Evolutionary conservation across 2,329 filamentous ascomycete species (phyloP), one percentile per base, ranked within the genome.

Genomic region (Aureobasidium sp.): DNA sequence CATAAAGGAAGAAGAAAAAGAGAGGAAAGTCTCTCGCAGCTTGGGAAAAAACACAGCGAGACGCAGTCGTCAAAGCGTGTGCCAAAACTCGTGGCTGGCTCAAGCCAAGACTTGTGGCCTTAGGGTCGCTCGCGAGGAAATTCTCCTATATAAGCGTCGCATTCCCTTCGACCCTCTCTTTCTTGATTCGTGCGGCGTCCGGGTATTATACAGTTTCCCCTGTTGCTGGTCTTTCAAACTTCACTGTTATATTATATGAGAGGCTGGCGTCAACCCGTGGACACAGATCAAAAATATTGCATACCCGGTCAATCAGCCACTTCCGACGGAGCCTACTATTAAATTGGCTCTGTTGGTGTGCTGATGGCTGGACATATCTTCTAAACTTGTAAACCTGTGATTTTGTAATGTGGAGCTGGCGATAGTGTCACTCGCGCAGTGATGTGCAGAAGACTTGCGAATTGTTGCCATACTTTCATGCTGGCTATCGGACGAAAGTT

Each of bases 211-310:
- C 61, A 69, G 64, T 64, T 71, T 73, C 70, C 70, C 71, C 69
- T 66, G 70, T 72, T 72, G 67, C 70, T 71, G 67, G 67, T 64
- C 62, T 67, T 67, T 67, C 67, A 62, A 17, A 67, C 47, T 66
- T 59, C 68, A 60, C 62, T 64, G 67, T 68, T 67, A 64, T 66
- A 57, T 63, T 66, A 65, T 63, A 41, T 60, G 57, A 51, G 37
- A 51, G 46, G 46, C 46, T 60, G 70, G 72, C 68, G 71, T 74
- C 71, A 67, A 66, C 68, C 70, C 66, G 66, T 50, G 44, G 67
- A 63, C 70, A 72, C 69, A 71, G 70, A 72, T 55, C 62, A 66
- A 70, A 68, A 29, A 66, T 67, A 73, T 72, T 73, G 71, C 71
- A 71, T 64, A 68, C 67, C 69, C 64, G 66, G 64, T 63, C 64